These are phyloP conservation scores for Monosporascus cannonballus DNA, from an alignment of 2,329 filamentous ascomycete genomes.

Conservation along the genomic window DNA sequence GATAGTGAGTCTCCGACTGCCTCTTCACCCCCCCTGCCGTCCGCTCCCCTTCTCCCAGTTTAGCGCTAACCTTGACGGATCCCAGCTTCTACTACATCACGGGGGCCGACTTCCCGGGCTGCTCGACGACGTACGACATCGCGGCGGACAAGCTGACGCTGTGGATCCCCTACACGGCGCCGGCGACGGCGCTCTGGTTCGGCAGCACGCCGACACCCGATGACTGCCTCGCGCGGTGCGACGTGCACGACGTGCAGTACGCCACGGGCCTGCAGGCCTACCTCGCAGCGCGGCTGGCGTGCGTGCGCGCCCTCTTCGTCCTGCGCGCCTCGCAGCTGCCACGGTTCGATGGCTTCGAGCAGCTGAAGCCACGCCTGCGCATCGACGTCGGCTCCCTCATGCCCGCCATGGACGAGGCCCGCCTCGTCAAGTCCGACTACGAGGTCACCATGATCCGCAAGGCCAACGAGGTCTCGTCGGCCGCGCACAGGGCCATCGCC, in stretches of 20 bases:
- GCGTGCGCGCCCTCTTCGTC: constrained; percentile 37
- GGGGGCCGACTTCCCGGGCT: constrained; percentile 49
- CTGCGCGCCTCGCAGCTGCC: constrained; percentile 39
- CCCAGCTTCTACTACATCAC: constrained; percentile 53
- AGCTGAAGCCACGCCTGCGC: constrained; percentile 21
- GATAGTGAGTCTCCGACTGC: constrained; percentile 41
- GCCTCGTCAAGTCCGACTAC: constrained; percentile 79
- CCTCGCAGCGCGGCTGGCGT: constrained; percentile 40
- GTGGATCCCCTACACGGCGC: constrained; percentile 67
- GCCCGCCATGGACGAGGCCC: constrained; percentile 70
- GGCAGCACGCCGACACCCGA: constrained; percentile 54
- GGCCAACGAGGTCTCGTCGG: constrained; percentile 73
- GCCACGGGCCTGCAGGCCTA: constrained; percentile 41
- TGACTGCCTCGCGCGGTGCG: constrained; percentile 55
- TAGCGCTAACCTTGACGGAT: background rate
- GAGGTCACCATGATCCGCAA: constrained; percentile 77
- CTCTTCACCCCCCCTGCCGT: background rate
- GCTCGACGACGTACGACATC: constrained; percentile 52
- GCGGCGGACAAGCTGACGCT: constrained; percentile 57
- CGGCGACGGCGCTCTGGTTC: constrained; percentile 55
- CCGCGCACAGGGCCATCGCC: constrained; percentile 70
- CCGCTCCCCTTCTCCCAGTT: background rate
- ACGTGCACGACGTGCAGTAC: constrained; percentile 67
- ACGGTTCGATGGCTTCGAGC: constrained; percentile 22
- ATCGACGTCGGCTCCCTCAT: constrained; percentile 51